Evolutionary conservation across 371 early-diverging fungal species (phyloP), one percentile per base, ranked within the genome.

Genomic region (Phascolomyces articulosus): DNA sequence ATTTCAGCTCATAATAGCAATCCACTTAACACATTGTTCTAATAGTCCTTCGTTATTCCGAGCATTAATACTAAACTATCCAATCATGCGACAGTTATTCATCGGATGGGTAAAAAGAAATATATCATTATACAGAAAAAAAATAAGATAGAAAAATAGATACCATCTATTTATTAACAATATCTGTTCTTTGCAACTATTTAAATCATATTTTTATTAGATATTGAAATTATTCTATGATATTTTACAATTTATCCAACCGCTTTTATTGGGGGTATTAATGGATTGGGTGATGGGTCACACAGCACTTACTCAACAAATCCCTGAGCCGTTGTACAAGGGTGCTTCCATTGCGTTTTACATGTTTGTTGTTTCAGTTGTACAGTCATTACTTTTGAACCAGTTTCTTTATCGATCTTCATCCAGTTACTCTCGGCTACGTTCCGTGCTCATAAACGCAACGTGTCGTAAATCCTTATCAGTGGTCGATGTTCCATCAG

Each of bases 141-240:
- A 47, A 47, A 20, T 47, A 20, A 34, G 34, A 34, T 34, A 34
- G 2, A 9, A 34, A 9, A 9, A 34, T 34, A 34, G 34, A 34
- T 34, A 34, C 34, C 11, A 0, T 9, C 34, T 34, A 1, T 34
- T 2, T 34, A 34, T 34, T 11, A 1, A n/a, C n/a, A n/a, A n/a
- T n/a, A n/a, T n/a, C n/a, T n/a, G n/a, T n/a, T n/a, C n/a, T n/a
- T n/a, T n/a, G n/a, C 2, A 15, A 53, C 21, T 29, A 9, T 24
- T 24, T 16, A 53, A n/a, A 9, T 23, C 57, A 28, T 54, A 31
- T 29, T 28, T 54, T 27, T 41, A 21, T 9, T 87, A 82, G 63
- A 18, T 94, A 9, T 88, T 93, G 77, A 97, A 97, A 77, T 74
- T 84, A 2, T 59, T 75, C 2, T 93, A 95, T 70, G 97, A 96